Percentiles rank a stretch among this genome's conserved stretches.
phyloP scores from a whole-genome alignment of 1,139 yeast species.

The Diutina scorzettiae region DNA sequence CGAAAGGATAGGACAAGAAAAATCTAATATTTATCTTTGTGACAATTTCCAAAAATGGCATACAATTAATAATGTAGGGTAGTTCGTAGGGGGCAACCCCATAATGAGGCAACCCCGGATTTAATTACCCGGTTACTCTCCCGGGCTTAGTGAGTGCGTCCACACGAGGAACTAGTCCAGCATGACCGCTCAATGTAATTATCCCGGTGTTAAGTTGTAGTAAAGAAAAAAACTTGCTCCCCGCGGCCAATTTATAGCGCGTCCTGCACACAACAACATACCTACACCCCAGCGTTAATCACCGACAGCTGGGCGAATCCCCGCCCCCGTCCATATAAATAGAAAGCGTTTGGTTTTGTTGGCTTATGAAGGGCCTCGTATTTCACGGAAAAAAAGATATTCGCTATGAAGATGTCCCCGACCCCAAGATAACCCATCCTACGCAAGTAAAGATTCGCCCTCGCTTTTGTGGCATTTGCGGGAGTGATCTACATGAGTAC shows the following conservation, averaged over 20 bases:
- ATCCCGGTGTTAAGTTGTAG: slow-evolving; percentile 3
- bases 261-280: slow-evolving; percentile 1
- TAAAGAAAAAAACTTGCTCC: neutral
- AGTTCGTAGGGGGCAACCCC: slow-evolving; percentile 3
- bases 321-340: neutral
- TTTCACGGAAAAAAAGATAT: slow-evolving; percentile 40
- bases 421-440: neutral
- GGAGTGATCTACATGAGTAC: slow-evolving; percentile 3
- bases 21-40: too few species aligned
- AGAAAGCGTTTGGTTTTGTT: neutral
- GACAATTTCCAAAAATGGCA: too few species aligned
- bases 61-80: slow-evolving; percentile 1
- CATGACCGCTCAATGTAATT: slow-evolving; percentile 6
- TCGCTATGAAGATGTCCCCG: slow-evolving; percentile 14
- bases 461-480: slow-evolving; percentile 3
- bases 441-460: neutral
- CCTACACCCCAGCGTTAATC: neutral
- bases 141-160: slow-evolving; percentile 1
- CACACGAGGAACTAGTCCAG: slow-evolving; percentile 2
- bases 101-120: neutral
- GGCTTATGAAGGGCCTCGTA: slow-evolving; percentile 42
- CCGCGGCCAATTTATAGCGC: neutral
- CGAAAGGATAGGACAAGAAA: too few species aligned
- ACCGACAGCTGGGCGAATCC: neutral
- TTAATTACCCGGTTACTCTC: neutral